Base-by-base conservation (phyloP, 2,329 filamentous ascomycete species). In the Volutella citrinella region DNA sequence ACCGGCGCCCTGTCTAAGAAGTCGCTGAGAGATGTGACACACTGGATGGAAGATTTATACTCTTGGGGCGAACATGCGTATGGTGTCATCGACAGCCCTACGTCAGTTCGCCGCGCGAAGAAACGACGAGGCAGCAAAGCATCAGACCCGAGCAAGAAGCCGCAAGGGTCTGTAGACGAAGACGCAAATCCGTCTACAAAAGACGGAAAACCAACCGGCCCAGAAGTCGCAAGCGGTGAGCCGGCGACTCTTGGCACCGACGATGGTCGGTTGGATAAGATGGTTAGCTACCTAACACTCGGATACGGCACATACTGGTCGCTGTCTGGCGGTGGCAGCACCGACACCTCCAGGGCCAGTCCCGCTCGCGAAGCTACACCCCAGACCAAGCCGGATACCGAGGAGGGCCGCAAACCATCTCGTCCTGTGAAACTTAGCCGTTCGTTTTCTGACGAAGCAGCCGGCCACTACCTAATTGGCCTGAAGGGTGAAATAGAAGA, bases 41-140 rank as follows among this genome's bases (percentile, higher is more conserved):
- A 84, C 35, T 97, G 91, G 91, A 83, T 93, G 72, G 86, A 94
- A 59, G 84, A 87, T 52, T 72, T 96, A 4, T 95, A 93, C 59
- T 81, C 73, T 19, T 87, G 88, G 70, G 91, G 90, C 3, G 80
- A 87, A 32, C 75, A 85, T 52, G 82, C 91, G 3, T 97, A 95
- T 56, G 91, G 90, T 5, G 77, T 96, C 7, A 76, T 78, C 33
- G 84, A 94, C 21, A 89, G 87, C 46, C 85, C 88, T 11, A 77
- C 75, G 3, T 82, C 85, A 2, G 72, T 74, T 39, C 75, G 84
- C 19, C 70, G 72, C 29, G 61, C 65, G 44, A 74, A 59, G 52
- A 57, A 46, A 16, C 61, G 52, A 34, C 61, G 64, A 55, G 35
- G 38, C 3, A 33, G 36, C 29, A 48, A 46, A 22, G 36, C 38